These are phyloP conservation scores for Scytalidium sp. DNA, from an alignment of 2,329 filamentous ascomycete species.

Conservation along the genomic window DNA sequence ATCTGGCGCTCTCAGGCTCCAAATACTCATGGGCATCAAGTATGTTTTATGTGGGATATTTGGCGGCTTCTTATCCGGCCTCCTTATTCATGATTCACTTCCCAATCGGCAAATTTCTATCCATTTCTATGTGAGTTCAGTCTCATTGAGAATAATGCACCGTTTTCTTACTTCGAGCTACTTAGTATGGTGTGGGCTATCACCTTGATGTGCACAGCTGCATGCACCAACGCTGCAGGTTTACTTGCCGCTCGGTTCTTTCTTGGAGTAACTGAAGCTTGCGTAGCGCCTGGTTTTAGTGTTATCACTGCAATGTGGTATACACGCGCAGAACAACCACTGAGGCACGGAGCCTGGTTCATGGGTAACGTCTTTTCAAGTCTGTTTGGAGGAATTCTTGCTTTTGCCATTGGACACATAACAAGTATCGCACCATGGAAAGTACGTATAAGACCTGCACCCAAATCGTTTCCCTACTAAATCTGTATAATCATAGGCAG, in stretches of 20 bases:
- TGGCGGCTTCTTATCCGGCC: neutral
- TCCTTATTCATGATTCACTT: constrained; percentile 4
- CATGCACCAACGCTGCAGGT: constrained; percentile 13
- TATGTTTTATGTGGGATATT: constrained; percentile 7
- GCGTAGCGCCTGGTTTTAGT: constrained; percentile 28
- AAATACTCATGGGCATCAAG: constrained; percentile 3
- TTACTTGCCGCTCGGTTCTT: constrained; percentile 24
- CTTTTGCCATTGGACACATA: constrained; percentile 52
- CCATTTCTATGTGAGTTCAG: constrained; percentile 2
- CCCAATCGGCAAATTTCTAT: constrained; percentile 2
- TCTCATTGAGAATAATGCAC: neutral
- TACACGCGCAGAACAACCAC: constrained; percentile 27
- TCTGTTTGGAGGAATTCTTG: constrained; percentile 22
- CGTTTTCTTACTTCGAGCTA: neutral
- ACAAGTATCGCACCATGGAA: constrained; percentile 54
- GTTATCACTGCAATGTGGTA: constrained; percentile 33
- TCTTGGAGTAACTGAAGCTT: constrained; percentile 22
- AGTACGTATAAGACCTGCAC: constrained; percentile 44
- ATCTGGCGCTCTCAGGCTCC: constrained; percentile 25
- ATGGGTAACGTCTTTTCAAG: constrained; percentile 7
- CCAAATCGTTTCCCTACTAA: constrained; percentile 26
- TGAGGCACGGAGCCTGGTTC: constrained; percentile 25
- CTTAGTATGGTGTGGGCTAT: constrained; percentile 8
- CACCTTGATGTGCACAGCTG: constrained; percentile 13
- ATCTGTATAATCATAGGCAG: constrained; percentile 21